These are phyloP conservation scores for Pseudogymnoascus sp. DNA, from an alignment of 2,329 filamentous ascomycete species.

Conservation along the genomic window DNA sequence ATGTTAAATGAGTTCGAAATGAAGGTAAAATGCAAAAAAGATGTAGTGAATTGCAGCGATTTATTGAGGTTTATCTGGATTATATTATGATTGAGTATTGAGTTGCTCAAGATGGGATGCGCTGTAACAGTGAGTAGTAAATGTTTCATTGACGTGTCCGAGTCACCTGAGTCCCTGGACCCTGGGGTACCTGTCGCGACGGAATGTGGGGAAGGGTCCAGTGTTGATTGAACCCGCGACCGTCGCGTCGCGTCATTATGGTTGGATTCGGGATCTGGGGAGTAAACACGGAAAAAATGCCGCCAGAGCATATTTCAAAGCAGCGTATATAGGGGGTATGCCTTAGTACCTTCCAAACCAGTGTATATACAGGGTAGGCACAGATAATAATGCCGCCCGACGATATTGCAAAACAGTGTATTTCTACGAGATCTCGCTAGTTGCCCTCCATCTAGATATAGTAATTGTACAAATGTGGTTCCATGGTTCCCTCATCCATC, in stretches of 20 bases:
- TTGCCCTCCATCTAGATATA: slow-evolving; percentile 3
- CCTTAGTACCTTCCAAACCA: no score
- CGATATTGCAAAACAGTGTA: neutral
- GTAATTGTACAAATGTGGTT: slow-evolving; percentile 11
- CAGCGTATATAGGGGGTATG: no score
- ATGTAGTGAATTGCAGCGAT: neutral
- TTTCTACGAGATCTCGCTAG: neutral
- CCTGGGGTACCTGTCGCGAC: neutral
- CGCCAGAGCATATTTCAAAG: neutral
- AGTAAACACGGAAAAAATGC: neutral
- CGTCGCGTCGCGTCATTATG: slow-evolving; percentile 3
- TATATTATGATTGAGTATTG: no score
- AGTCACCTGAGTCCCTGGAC: slow-evolving; percentile 3
- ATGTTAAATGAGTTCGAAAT: slow-evolving; percentile 6
- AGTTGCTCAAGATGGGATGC: neutral
- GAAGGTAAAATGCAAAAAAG: neutral
- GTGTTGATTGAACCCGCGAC: neutral
- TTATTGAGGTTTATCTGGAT: neutral
- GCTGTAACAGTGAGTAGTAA: neutral
- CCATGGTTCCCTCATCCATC: slow-evolving; percentile 1
- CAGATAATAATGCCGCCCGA: neutral
- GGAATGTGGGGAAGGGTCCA: slow-evolving; percentile 2
- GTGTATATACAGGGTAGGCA: neutral
- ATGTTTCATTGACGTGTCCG: neutral
- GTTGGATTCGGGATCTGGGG: neutral